Evolutionary conservation across 495 filamentous ascomycete species (phyloP).

Genomic region (Geoglossum glabrum): DNA sequence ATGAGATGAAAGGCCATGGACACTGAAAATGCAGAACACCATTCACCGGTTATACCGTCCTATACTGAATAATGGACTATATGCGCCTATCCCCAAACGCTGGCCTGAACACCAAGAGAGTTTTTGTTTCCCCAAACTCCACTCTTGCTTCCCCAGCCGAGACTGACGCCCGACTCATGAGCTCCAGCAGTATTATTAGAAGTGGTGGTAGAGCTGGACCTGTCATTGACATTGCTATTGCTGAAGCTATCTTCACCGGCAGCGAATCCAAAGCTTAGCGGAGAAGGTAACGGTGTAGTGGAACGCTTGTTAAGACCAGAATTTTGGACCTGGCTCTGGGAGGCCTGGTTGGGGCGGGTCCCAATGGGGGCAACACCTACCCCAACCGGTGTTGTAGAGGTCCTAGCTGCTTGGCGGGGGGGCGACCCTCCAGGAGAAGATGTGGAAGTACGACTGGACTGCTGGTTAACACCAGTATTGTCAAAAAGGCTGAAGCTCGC

Average conservation of each 20-base stretch:
- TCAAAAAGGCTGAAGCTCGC: slow-evolving; percentile 47
- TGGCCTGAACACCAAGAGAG: slow-evolving; percentile 48
- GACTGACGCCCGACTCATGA: slow-evolving; percentile 4
- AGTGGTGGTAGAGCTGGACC: slow-evolving; percentile 37
- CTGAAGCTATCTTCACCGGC: slow-evolving; percentile 23
- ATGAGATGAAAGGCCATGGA: slow-evolving; percentile 1
- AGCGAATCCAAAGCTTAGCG: slow-evolving; percentile 62
- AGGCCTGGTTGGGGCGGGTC: slow-evolving; percentile 47
- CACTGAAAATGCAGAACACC: slow-evolving; percentile 4
- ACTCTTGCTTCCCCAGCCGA: slow-evolving; percentile 46
- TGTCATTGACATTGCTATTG: slow-evolving; percentile 30
- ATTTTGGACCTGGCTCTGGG: slow-evolving; percentile 33
- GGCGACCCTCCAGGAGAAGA: slow-evolving; percentile 84
- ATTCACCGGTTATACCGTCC: slow-evolving; percentile 4
- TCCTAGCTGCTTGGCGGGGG: slow-evolving; percentile 40
- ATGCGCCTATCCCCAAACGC: slow-evolving; percentile 46
- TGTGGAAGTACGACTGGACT: slow-evolving; percentile 66
- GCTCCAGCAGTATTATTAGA: slow-evolving; percentile 23
- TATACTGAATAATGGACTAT: slow-evolving; percentile 2
- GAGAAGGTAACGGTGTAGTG: slow-evolving; percentile 76
- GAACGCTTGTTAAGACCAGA: slow-evolving; percentile 63
- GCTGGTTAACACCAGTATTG: slow-evolving; percentile 35
- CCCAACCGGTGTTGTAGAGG: slow-evolving; percentile 31
- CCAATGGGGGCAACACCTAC: slow-evolving; percentile 79
- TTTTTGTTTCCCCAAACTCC: slow-evolving; percentile 59